These are phyloP conservation scores for Saturnispora galanensis DNA, from an alignment of 805 yeast species.

Conservation along the genomic window DNA sequence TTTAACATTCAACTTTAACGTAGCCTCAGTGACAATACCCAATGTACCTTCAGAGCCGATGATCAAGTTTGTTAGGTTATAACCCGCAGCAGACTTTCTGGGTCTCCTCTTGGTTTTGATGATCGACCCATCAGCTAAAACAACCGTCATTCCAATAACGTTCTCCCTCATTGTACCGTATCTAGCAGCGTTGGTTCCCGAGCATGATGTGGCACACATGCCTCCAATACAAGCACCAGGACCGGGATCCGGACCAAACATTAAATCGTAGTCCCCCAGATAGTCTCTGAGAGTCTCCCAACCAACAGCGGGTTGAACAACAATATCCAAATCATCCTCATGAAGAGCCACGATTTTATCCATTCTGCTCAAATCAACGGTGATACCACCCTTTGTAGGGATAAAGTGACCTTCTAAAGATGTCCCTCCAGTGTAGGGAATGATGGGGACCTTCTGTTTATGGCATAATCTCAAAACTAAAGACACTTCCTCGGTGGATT, in stretches of 20 bases:
- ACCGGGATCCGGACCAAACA: slow-evolving; percentile 73
- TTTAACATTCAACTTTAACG: slow-evolving; percentile 53
- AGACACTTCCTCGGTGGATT: slow-evolving; percentile 57
- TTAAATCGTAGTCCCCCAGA: slow-evolving; percentile 36
- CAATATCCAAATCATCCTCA: slow-evolving; percentile 57
- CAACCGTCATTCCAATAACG: slow-evolving; percentile 59
- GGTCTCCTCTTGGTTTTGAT: slow-evolving; percentile 69
- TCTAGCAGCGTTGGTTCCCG: slow-evolving; percentile 71
- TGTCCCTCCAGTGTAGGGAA: slow-evolving; percentile 71
- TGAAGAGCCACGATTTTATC: slow-evolving; percentile 47
- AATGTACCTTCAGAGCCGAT: slow-evolving; percentile 80
- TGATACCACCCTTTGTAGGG: slow-evolving; percentile 55
- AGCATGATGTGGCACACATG: slow-evolving; percentile 66
- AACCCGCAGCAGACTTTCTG: slow-evolving; percentile 71
- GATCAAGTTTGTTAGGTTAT: slow-evolving; percentile 65
- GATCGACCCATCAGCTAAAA: slow-evolving; percentile 70
- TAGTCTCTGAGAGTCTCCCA: slow-evolving; percentile 62
- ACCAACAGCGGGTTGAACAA: slow-evolving; percentile 70
- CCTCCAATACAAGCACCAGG: slow-evolving; percentile 80
- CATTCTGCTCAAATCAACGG: slow-evolving; percentile 55
- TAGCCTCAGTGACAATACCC: slow-evolving; percentile 62
- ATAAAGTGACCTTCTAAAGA: slow-evolving; percentile 74
- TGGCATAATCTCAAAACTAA: slow-evolving; percentile 52
- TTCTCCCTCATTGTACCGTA: slow-evolving; percentile 79
- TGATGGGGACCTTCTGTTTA: slow-evolving; percentile 52